Conservation (phyloP, 257 asterid genomes). For the Scutellaria minor region DNA sequence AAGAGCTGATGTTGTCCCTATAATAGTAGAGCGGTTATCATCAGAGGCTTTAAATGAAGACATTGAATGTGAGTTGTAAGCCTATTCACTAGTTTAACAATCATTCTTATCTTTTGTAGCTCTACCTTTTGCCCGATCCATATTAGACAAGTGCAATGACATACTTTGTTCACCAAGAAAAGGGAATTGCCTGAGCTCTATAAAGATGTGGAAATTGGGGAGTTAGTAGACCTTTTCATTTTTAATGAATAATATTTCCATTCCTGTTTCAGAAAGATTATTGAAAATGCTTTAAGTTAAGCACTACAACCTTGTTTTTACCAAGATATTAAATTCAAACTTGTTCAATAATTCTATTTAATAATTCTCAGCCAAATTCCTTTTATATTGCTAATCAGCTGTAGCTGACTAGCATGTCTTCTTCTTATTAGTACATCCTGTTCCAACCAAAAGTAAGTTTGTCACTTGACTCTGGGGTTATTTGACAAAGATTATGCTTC, state of each 20-base stretch:
- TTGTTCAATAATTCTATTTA: background rate
- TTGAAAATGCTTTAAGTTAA: background rate
- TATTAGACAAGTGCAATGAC: background rate
- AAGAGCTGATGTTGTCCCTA: slow-evolving; percentile 89
- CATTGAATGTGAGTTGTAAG: slow-evolving; percentile 57
- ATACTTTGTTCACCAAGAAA: background rate
- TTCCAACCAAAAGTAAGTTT: too few relatives aligned
- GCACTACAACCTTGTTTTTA: background rate
- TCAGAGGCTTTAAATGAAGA: slow-evolving; percentile 82
- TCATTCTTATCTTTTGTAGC: slow-evolving; percentile 27
- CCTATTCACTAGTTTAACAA: slow-evolving; percentile 7
- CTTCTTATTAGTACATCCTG: background rate
- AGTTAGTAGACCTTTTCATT: too few relatives aligned
- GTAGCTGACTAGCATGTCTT: slow-evolving; percentile 3
- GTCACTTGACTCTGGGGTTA: too few relatives aligned
- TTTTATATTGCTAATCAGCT: slow-evolving; percentile 1
- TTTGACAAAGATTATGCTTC: too few relatives aligned
- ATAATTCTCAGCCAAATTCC: slow-evolving; percentile 6
- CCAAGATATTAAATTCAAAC: slow-evolving; percentile 15
- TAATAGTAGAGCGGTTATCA: slow-evolving; percentile 66
- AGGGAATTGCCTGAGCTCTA: background rate
- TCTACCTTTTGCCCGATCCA: slow-evolving; percentile 2
- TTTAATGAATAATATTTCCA: too few relatives aligned
- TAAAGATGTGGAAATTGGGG: too few relatives aligned
- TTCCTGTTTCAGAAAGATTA: background rate